A percentile compares a stretch with the other conserved stretches of the same genome.
Conservation (phyloP, 257 asterid species). For the Cruciata laevipes region DNA sequence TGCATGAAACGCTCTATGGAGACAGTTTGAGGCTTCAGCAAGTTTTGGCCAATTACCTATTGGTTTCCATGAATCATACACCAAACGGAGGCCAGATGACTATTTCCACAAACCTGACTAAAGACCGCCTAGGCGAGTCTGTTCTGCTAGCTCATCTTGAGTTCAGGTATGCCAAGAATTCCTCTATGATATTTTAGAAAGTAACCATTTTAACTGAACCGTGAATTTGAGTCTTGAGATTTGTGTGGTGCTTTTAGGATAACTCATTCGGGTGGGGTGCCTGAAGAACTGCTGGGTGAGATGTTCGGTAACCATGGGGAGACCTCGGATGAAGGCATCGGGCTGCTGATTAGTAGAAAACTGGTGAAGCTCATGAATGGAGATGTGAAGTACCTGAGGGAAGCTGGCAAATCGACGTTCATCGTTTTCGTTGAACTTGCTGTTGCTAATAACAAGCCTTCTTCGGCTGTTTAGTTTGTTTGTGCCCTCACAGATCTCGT, state of each 20-base stretch:
- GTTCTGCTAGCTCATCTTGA: slow-evolving; percentile 83
- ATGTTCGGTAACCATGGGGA: slow-evolving; percentile 73
- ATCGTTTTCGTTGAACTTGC: slow-evolving; percentile 75
- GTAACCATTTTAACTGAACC: neutral
- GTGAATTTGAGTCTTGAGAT: neutral
- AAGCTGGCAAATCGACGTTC: slow-evolving; percentile 75
- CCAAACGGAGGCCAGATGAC: slow-evolving; percentile 71
- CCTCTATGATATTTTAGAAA: neutral
- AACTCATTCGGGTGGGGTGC: slow-evolving; percentile 74
- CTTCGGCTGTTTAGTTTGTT: slow-evolving; percentile 9
- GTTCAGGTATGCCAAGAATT: slow-evolving; percentile 43
- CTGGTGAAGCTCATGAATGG: slow-evolving; percentile 96
- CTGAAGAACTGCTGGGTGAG: slow-evolving; percentile 59
- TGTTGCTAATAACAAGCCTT: slow-evolving; percentile 37
- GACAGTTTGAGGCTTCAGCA: slow-evolving; percentile 91
- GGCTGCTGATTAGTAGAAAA: slow-evolving; percentile 75
- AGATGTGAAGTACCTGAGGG: slow-evolving; percentile 88
- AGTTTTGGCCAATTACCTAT: slow-evolving; percentile 67
- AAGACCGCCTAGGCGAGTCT: slow-evolving; percentile 65
- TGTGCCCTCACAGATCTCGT: neutral
- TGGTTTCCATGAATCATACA: slow-evolving; percentile 45
- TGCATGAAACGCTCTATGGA: slow-evolving; percentile 61
- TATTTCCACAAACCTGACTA: slow-evolving; percentile 44
- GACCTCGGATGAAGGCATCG: slow-evolving; percentile 71
- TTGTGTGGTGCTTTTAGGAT: slow-evolving; percentile 38